Percentiles rank a stretch among this genome's conserved stretches.
phyloP scores from a whole-genome alignment of 108 stramenopile genomes.

The Fistulifera pelliculosa region DNA sequence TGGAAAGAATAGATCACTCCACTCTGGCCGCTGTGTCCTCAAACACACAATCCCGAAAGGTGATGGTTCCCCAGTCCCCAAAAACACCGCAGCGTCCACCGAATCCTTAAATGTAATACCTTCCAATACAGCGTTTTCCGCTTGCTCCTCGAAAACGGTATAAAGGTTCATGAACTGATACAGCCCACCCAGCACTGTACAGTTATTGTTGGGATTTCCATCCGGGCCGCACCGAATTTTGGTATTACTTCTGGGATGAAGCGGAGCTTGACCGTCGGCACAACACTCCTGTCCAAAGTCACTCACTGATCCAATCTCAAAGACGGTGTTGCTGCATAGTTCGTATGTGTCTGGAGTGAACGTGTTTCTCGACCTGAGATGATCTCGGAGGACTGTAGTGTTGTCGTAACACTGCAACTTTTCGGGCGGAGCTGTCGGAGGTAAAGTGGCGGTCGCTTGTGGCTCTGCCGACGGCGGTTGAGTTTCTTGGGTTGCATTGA shows the following conservation, averaged over 20 bases:
- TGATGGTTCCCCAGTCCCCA: constrained; percentile 20
- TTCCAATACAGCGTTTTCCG: constrained; percentile 17
- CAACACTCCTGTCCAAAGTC: constrained; percentile 9
- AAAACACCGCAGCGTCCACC: constrained; percentile 9
- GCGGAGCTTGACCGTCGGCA: constrained; percentile 20
- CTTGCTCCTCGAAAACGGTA: constrained; percentile 14
- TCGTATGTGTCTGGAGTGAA: constrained; percentile 4
- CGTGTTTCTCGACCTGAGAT: neutral
- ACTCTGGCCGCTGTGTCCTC: constrained; percentile 8
- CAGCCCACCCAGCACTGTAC: constrained; percentile 23
- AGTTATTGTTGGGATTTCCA: constrained; percentile 24
- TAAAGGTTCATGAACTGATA: constrained; percentile 17
- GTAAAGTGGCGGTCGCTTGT: neutral
- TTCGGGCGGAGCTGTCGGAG: neutral
- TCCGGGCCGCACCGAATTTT: constrained; percentile 29
- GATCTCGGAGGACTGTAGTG: neutral
- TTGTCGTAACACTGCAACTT: neutral
- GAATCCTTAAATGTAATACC: constrained; percentile 25
- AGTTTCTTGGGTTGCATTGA: no score
- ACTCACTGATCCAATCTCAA: constrained; percentile 13
- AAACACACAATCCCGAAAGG: constrained; percentile 25
- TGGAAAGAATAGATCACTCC: no score
- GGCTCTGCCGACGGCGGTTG: neutral
- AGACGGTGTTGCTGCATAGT: constrained; percentile 21
- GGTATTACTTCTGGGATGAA: constrained; percentile 24